Evolutionary conservation across 768 basidiomycete species (phyloP), one percentile per base, ranked within the genome.

Genomic region (Leucocoprinus leucothites): DNA sequence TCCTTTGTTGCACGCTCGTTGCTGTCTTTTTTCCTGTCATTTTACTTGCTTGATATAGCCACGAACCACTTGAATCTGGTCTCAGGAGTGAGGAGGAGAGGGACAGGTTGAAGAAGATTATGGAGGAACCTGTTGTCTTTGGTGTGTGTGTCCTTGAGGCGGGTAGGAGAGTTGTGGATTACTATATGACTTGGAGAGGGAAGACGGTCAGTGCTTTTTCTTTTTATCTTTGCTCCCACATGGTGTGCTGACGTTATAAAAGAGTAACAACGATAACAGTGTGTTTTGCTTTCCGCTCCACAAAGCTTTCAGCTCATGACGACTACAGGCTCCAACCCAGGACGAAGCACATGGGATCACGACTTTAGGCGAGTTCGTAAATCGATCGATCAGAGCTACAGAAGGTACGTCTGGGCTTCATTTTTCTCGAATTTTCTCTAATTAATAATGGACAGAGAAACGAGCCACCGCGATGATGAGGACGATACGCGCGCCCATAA

Each of bases 141-240:
- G 80, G 76, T 2, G 71, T 78, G 56, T 70, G 75, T 18, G 71
- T 67, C 16, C 64, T 66, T 58, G 70, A 73, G 21, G 70, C 68
- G 9, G 72, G 70, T 19, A 67, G 69, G 50, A 76, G 72, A 58
- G 71, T 71, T 36, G 71, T 79, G 31, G 77, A 81, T 61, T 80
- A 77, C 63, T 79, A 79, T 58, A 75, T 78, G 74, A 74, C 75
- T 26, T 80, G 78, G 78, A 68, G 70, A 58, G 71, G 73, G 13
- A 70, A 74, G 63, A 70, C 65, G 48, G 77, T 77, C 45, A 48
- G 74, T 57, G 61, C 22, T 46, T 26, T 44, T 19, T 54, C 26
- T 51, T 22, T 21, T 46, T 25, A 7, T 56, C 34, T 28, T 41
- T 11, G 34, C 50, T 21, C 3, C 5, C 46, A 47, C 31, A 53